Conservation (phyloP, 2,329 filamentous ascomycete species). For the Moelleriella libera region DNA sequence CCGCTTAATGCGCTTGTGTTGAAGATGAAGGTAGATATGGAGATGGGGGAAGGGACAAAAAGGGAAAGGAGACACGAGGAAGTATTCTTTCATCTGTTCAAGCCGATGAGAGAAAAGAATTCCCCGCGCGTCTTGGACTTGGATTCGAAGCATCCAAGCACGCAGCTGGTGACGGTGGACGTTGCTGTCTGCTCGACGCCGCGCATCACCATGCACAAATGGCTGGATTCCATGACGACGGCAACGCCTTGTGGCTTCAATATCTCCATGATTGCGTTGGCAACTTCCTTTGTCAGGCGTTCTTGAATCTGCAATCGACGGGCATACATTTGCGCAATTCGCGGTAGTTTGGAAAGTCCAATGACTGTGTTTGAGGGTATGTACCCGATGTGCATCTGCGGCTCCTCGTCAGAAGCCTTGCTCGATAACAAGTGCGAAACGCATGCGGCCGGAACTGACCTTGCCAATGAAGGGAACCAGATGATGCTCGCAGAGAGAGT, state of each 20-base stretch:
- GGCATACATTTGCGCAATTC: conserved; percentile 94
- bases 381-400: conserved; percentile 97
- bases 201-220: conserved; percentile 98
- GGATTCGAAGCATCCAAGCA: conserved; percentile 88
- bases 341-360: conserved; percentile 86
- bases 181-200: conserved; percentile 88
- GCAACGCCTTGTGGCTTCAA: conserved; percentile 88
- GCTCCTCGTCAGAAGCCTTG: background rate
- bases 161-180: conserved; percentile 88
- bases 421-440: too few species aligned
- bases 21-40: background rate
- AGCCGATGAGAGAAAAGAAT: conserved; percentile 67
- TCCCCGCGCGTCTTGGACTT: conserved; percentile 92
- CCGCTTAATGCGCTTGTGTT: too few species aligned
- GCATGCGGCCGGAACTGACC: conserved; percentile 29
- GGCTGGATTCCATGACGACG: conserved; percentile 93
- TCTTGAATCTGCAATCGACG: conserved; percentile 92
- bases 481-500: conserved; percentile 92
- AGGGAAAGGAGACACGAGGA: background rate
- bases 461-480: conserved; percentile 93
- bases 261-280: conserved; percentile 83
- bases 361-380: conserved; percentile 86
- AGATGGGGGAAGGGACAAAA: background rate
- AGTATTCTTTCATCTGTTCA: conserved; percentile 27
- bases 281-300: conserved; percentile 88